phyloP scores from a whole-genome alignment of 2,329 filamentous ascomycete genomes.

The Phialemonium atrogriseum region DNA sequence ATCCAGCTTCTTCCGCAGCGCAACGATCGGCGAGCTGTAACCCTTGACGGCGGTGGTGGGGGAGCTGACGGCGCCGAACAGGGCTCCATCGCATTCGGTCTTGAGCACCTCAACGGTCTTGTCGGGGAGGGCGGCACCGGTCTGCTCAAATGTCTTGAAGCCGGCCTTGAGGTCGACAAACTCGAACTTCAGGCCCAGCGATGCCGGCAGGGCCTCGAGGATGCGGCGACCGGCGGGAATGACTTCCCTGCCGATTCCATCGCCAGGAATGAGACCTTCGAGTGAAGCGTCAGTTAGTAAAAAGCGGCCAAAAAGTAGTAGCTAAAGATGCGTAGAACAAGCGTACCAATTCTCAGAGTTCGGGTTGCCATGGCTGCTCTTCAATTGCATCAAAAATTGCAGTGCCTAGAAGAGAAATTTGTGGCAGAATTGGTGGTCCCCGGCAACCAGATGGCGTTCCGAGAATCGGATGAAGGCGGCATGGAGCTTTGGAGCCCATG shows the following conservation, averaged over 20 bases:
- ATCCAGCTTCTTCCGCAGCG: slow-evolving; percentile 87
- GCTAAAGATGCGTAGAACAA: too few species aligned
- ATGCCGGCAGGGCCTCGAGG: slow-evolving; percentile 86
- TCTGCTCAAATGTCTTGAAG: slow-evolving; percentile 87
- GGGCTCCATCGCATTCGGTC: slow-evolving; percentile 86
- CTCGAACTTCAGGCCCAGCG: slow-evolving; percentile 85
- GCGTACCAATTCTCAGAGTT: slow-evolving; percentile 59
- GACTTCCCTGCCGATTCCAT: slow-evolving; percentile 97
- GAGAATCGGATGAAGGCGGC: too few species aligned
- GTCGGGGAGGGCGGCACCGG: slow-evolving; percentile 80
- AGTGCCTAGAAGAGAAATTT: too few species aligned
- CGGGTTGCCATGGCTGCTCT: slow-evolving; percentile 48
- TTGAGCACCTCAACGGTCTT: slow-evolving; percentile 83
- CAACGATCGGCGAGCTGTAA: slow-evolving; percentile 95
- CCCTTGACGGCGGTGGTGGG: slow-evolving; percentile 84
- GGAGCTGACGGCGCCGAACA: slow-evolving; percentile 94
- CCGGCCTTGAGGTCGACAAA: slow-evolving; percentile 91
- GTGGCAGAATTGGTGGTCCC: too few species aligned
- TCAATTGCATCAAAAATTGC: slow-evolving; percentile 26
- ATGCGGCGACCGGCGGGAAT: slow-evolving; percentile 89
- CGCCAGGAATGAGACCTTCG: slow-evolving; percentile 87
- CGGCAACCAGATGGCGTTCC: too few species aligned
- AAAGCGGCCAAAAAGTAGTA: too few species aligned
- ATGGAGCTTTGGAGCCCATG: too few species aligned
- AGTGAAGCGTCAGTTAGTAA: not conserved